These are phyloP conservation scores for Kluyveromyces dobzhanskii DNA, from an alignment of 805 yeast genomes.

Conservation along the genomic window DNA sequence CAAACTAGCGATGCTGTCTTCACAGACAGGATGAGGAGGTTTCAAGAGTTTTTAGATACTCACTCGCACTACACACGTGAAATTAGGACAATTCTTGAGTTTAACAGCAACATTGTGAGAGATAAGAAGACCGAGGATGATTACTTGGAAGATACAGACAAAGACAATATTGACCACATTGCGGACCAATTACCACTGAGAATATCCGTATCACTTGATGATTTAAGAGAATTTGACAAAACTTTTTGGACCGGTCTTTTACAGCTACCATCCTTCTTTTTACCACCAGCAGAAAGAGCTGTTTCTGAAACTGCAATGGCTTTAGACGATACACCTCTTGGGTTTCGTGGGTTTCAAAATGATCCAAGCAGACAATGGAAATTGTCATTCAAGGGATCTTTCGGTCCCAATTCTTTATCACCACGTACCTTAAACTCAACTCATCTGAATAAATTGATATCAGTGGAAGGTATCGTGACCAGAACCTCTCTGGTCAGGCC, in stretches of 20 bases:
- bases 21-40: constrained; percentile 78
- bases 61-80: constrained; percentile 59
- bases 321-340: constrained; percentile 29
- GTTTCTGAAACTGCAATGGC: constrained; percentile 70
- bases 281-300: constrained; percentile 88
- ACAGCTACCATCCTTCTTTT: constrained; percentile 67
- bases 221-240: constrained; percentile 73
- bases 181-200: constrained; percentile 32
- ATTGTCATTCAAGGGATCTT: constrained; percentile 80
- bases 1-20: constrained; percentile 39
- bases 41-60: constrained; percentile 76
- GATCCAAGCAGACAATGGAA: constrained; percentile 45
- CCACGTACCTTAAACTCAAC: constrained; percentile 80
- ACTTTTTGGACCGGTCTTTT: constrained; percentile 72
- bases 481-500: constrained; percentile 91
- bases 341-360: constrained; percentile 3
- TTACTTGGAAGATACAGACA: constrained; percentile 6
- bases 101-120: constrained; percentile 30
- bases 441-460: constrained; percentile 70
- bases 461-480: constrained; percentile 93
- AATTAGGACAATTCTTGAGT: constrained; percentile 64
- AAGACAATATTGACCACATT: constrained; percentile 5
- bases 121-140: constrained; percentile 8
- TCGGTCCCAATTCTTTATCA: constrained; percentile 78
- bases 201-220: constrained; percentile 73